These are phyloP conservation scores for Kwoniella shandongensis DNA, from an alignment of 768 basidiomycete species.

Conservation along the genomic window DNA sequence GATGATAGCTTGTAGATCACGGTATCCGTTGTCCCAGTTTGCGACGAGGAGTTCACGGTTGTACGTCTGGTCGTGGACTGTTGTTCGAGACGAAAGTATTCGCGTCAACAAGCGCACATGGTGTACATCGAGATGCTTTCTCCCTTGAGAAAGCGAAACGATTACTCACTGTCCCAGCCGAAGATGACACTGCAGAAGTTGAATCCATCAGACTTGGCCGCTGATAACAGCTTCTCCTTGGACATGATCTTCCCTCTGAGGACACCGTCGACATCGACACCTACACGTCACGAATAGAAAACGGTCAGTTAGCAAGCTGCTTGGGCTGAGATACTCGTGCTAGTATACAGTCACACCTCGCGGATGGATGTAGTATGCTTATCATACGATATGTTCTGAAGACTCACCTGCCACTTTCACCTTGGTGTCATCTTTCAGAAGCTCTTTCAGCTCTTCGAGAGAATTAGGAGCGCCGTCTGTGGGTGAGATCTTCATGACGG, in stretches of 20 bases:
- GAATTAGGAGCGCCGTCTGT: slow-evolving; percentile 59
- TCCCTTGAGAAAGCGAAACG: slow-evolving; percentile 2
- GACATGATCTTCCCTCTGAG: slow-evolving; percentile 93
- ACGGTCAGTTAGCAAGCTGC: neutral
- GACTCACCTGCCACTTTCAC: slow-evolving; percentile 86
- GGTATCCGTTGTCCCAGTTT: slow-evolving; percentile 87
- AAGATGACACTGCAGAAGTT: slow-evolving; percentile 93
- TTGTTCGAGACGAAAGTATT: no score
- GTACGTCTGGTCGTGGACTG: slow-evolving; percentile 86
- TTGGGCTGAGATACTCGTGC: no score
- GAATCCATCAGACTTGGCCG: slow-evolving; percentile 72
- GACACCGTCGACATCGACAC: slow-evolving; percentile 75
- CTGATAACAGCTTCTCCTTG: slow-evolving; percentile 84
- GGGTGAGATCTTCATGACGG: slow-evolving; percentile 36
- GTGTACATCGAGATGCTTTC: no score
- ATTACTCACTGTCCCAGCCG: slow-evolving; percentile 44
- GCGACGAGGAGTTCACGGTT: slow-evolving; percentile 82
- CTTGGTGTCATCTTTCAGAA: slow-evolving; percentile 69
- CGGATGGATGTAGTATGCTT: no score
- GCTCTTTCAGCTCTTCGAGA: slow-evolving; percentile 61
- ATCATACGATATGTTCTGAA: neutral
- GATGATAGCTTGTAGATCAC: slow-evolving; percentile 79
- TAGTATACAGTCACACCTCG: no score
- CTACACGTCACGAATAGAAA: slow-evolving; percentile 22
- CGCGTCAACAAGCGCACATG: no score